A percentile compares a stretch with the other conserved stretches of the same genome.
phyloP scores from a whole-genome alignment of 257 asterid genomes.

The Lycium ferocissimum region DNA sequence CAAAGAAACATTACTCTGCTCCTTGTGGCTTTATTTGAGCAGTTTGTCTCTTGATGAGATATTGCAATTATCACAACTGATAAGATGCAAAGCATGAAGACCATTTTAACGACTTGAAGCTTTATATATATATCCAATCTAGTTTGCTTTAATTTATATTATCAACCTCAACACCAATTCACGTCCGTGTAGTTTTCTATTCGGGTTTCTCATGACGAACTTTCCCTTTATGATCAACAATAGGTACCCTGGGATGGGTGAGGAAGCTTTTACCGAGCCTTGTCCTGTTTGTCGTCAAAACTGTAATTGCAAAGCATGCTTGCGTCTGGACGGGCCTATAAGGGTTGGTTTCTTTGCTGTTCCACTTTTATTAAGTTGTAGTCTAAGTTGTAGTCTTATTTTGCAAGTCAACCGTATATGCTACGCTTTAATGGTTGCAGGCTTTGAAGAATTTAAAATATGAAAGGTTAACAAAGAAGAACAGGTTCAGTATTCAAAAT shows the following conservation, averaged over 20 bases:
- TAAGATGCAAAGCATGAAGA: neutral
- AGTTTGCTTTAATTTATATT: neutral
- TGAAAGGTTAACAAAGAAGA: conserved; percentile 42
- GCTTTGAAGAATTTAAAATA: conserved; percentile 41
- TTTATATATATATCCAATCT: neutral
- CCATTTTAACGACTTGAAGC: neutral
- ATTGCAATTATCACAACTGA: conserved; percentile 9
- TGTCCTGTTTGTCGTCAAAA: conserved; percentile 84
- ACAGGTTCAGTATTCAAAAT: conserved; percentile 54
- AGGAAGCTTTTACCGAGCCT: conserved; percentile 70
- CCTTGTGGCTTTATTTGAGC: neutral
- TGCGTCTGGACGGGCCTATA: conserved; percentile 62
- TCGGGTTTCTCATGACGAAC: conserved; percentile 5
- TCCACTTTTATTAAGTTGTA: neutral
- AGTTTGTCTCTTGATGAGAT: neutral
- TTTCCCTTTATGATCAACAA: conserved; percentile 29
- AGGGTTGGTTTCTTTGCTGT: conserved; percentile 53
- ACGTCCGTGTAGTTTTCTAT: conserved; percentile 3
- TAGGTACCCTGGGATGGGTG: conserved; percentile 82
- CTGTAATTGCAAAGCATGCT: conserved; percentile 91
- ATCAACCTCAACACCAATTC: neutral
- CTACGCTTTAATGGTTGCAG: conserved; percentile 5
- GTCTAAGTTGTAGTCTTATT: neutral
- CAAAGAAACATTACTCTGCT: neutral
- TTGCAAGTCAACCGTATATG: neutral